phyloP scores from a whole-genome alignment of 208 protist species.

The Phytomonas serpens region DNA sequence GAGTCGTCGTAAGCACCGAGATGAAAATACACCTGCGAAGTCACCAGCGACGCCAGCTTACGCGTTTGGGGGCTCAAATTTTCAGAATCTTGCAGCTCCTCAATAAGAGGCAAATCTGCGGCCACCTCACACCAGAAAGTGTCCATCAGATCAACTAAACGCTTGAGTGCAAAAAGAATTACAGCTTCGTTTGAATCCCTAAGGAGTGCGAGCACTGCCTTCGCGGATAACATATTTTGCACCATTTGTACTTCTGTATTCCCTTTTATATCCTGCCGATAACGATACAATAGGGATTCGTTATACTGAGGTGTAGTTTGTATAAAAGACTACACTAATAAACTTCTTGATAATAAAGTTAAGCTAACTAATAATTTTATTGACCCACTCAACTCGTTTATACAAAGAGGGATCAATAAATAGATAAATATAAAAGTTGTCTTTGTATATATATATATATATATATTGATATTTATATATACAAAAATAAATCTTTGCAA shows the following conservation, averaged over 20 bases:
- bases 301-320: not conserved
- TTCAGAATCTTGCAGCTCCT: conserved; percentile 66
- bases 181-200: conserved; percentile 60
- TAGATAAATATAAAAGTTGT: not conserved
- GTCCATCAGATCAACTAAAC: conserved; percentile 66
- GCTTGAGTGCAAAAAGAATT: conserved; percentile 68
- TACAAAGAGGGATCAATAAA: not conserved
- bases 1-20: conserved; percentile 94
- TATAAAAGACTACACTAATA: not conserved
- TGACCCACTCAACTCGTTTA: not conserved
- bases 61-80: conserved; percentile 51
- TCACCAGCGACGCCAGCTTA: conserved; percentile 85
- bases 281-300: not conserved
- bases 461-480: not conserved
- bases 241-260: not conserved
- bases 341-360: not conserved
- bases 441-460: conserved; percentile 6
- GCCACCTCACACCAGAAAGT: conserved; percentile 89
- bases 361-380: not conserved
- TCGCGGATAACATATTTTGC: conserved; percentile 67
- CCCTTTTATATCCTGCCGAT: not conserved
- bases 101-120: conserved; percentile 64
- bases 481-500: conserved; percentile 4
- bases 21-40: conserved; percentile 97
- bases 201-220: conserved; percentile 76